A percentile compares a stretch with the other conserved stretches of the same genome.
Conservation (phyloP, 495 filamentous ascomycete species). For the Penicillium cosmopolitanum region DNA sequence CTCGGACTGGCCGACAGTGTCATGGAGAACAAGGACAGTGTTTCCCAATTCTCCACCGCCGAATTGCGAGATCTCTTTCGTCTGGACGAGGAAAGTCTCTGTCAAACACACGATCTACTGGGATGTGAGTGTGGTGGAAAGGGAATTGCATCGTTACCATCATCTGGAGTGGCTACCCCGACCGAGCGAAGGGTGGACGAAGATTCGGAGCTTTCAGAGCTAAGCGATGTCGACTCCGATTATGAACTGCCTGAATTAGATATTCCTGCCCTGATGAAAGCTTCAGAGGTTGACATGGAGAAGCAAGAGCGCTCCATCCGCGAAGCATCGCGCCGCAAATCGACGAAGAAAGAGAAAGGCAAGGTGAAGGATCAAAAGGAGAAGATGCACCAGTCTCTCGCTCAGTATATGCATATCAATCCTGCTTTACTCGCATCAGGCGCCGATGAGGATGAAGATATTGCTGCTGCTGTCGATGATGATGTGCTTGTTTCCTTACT, state of each 20-base stretch:
- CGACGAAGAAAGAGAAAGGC: conserved; percentile 10
- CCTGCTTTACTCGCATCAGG: conserved; percentile 42
- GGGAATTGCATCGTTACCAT: conserved; percentile 33
- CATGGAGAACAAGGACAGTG: conserved; percentile 64
- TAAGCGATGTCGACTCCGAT: conserved; percentile 29
- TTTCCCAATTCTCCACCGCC: conserved; percentile 64
- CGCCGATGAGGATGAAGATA: conserved; percentile 34
- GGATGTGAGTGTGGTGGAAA: conserved; percentile 68
- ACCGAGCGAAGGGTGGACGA: conserved; percentile 4
- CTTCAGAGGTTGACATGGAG: conserved; percentile 64
- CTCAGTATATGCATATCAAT: conserved; percentile 71
- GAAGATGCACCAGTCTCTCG: conserved; percentile 61
- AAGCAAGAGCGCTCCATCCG: conserved; percentile 58
- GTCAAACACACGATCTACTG: conserved; percentile 72
- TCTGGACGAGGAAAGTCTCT: conserved; percentile 59
- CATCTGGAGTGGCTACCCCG: conserved; percentile 18
- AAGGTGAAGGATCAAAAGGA: conserved; percentile 34
- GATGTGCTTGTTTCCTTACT: conserved; percentile 63
- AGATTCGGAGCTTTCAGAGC: conserved; percentile 29
- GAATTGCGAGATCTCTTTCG: conserved; percentile 75
- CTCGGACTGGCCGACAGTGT: conserved; percentile 69
- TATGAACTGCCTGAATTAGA: conserved; percentile 34
- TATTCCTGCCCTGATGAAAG: conserved; percentile 53
- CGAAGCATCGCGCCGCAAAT: conserved; percentile 28
- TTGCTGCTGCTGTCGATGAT: conserved; percentile 55